Conservation (phyloP, 306 rosid genomes). For the Trifolium pratense region DNA sequence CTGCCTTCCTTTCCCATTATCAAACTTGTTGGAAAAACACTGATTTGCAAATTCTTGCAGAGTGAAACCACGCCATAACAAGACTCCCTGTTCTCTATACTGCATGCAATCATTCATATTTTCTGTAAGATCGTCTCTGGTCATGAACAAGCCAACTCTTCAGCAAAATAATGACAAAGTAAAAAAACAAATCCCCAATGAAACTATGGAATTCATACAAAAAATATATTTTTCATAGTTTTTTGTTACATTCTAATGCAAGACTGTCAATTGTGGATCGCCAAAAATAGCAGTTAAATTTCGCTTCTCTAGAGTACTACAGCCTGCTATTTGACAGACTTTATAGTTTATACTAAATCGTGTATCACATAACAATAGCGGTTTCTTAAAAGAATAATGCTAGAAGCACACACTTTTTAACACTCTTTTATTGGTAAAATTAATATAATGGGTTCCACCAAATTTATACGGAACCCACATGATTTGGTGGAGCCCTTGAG, state of each 20-base stretch:
- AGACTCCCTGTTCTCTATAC: conserved; percentile 88
- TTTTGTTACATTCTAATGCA: not conserved
- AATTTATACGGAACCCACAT: no score
- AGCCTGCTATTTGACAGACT: not conserved
- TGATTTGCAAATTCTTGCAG: conserved; percentile 88
- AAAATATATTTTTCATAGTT: not conserved
- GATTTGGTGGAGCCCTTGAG: no score
- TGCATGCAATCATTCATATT: conserved; percentile 48
- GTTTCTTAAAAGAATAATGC: not conserved
- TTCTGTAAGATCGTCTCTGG: conserved; percentile 24
- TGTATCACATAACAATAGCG: not conserved
- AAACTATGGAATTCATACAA: conserved; percentile 12
- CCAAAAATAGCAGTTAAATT: not conserved
- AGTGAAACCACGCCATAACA: conserved; percentile 93
- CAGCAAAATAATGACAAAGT: not conserved
- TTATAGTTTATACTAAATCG: not conserved
- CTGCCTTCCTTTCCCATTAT: conserved; percentile 90
- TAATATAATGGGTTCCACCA: no score
- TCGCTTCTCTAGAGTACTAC: not conserved
- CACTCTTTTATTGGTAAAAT: no score
- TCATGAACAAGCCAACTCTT: conserved; percentile 22
- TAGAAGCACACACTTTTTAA: no score
- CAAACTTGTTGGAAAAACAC: conserved; percentile 74
- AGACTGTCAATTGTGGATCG: not conserved
- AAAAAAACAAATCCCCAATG: conserved; percentile 14